These are phyloP conservation scores for Rossbeevera mucosa DNA, from an alignment of 768 basidiomycete species.

Conservation along the genomic window DNA sequence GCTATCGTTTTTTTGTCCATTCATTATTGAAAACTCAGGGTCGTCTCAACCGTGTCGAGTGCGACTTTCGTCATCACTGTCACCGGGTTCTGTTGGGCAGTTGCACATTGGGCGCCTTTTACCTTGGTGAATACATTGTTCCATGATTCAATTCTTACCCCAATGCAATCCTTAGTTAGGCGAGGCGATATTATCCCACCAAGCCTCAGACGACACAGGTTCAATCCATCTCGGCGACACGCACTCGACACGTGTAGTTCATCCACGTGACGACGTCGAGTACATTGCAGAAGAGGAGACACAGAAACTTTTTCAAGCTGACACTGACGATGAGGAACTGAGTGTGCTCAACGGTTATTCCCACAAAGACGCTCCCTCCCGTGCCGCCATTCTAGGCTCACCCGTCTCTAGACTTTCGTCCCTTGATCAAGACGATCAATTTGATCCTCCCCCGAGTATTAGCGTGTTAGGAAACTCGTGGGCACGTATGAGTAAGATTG, in stretches of 20 bases:
- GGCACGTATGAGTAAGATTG: constrained; percentile 47
- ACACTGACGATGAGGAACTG: constrained; percentile 22
- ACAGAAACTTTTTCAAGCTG: constrained; percentile 16
- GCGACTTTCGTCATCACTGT: constrained; percentile 73
- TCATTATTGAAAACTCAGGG: constrained; percentile 38
- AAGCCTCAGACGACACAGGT: constrained; percentile 33
- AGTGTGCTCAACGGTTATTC: neutral
- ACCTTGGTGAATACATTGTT: constrained; percentile 54
- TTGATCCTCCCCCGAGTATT: constrained; percentile 16
- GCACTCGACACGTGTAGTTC: constrained; percentile 17
- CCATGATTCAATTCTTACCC: constrained; percentile 7
- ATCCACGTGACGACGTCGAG: constrained; percentile 15
- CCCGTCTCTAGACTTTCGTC: constrained; percentile 5
- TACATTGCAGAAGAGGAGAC: constrained; percentile 26
- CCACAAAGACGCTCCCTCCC: neutral
- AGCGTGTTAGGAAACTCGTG: constrained; percentile 36
- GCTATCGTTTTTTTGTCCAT: constrained; percentile 3
- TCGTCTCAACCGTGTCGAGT: constrained; percentile 63
- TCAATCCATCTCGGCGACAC: constrained; percentile 40
- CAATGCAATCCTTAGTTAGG: constrained; percentile 51
- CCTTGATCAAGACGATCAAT: constrained; percentile 7
- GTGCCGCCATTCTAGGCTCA: neutral
- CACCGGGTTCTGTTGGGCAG: constrained; percentile 90
- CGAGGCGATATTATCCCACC: constrained; percentile 76
- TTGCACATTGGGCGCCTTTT: constrained; percentile 91